Base-by-base conservation (phyloP, 805 yeast species). In the Nakazawaea laoshanensis region DNA sequence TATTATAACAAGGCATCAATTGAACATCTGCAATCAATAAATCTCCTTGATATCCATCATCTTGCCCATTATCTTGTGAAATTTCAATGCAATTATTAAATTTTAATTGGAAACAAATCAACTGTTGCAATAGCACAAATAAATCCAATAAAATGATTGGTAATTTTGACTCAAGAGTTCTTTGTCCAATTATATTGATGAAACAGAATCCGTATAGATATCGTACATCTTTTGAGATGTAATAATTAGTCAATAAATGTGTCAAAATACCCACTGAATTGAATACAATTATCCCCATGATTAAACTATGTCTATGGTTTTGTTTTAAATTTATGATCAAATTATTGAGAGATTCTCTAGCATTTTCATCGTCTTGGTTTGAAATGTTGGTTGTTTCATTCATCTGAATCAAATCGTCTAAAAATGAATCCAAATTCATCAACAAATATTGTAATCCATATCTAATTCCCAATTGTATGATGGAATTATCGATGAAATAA, bases 171-270 rank as follows among this genome's bases (percentile, higher is more conserved):
- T 35, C 18, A 4, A 37, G 24, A 12, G 38, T 37, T 22, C 43
- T 30, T 30, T 53, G 53, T 6, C 59, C 59, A 9, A 53, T 42
- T 16, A 53, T 33, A 31, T 50, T 45, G 29, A 53, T 41, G 30
- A 51, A 43, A 5, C 46, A 32, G 3, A 49, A 39, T 9, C 41
- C 38, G 32, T 46, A 42, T 3, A 28, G 30, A 31, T 44, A 52
- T 22, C 40, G 43, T n/a, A 20, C 30, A 10, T 24, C 9, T 16
- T 22, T 13, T 10, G 23, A 10, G 10, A n/a, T 11, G 14, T 11
- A 15, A 7, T 12, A 15, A 11, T 19, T 5, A 16, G 14, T 9
- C 10, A 13, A 19, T 18, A n/a, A 8, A 32, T 39, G 43, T 11
- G 32, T 40, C 32, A 35, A 13, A 14, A 41, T 25, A 16, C 28